Evolutionary conservation across 1,139 yeast species (phyloP).

Genomic region (Arxiozyma heterogenica): DNA sequence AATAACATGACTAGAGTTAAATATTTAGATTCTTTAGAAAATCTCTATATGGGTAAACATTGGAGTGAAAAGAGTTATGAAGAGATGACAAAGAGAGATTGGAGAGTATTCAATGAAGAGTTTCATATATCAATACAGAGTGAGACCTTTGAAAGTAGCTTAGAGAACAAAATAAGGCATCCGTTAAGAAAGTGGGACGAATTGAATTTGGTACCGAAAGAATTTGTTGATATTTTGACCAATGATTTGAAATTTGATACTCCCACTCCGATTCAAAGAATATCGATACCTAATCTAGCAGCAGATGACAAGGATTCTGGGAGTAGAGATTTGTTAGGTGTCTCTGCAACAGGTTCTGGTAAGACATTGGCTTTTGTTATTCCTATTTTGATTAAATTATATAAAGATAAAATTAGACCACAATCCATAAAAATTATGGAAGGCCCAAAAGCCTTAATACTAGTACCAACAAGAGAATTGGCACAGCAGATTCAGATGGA

Average conservation of each 20-base stretch:
- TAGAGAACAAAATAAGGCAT: constrained; percentile 16
- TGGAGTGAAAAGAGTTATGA: constrained; percentile 62
- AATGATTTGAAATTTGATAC: constrained; percentile 39
- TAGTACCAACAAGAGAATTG: constrained; percentile 91
- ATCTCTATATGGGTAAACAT: constrained; percentile 22
- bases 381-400: constrained; percentile 57
- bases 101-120: constrained; percentile 84
- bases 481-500: constrained; percentile 77
- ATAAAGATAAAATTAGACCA: constrained; percentile 36
- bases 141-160: background rate
- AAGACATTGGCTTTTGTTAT: constrained; percentile 78
- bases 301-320: background rate
- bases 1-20: constrained; percentile 5
- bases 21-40: constrained; percentile 13
- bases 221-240: constrained; percentile 35
- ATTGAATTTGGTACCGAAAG: constrained; percentile 45
- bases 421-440: constrained; percentile 34
- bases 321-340: constrained; percentile 61
- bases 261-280: constrained; percentile 90
- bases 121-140: constrained; percentile 58
- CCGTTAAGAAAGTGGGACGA: constrained; percentile 67
- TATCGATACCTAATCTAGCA: constrained; percentile 68
- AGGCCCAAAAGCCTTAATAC: constrained; percentile 59
- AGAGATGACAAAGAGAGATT: constrained; percentile 73
- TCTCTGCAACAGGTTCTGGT: constrained; percentile 97